Base-by-base conservation (phyloP, 2,329 filamentous ascomycete species). In the Cladophialophora carrionii region DNA sequence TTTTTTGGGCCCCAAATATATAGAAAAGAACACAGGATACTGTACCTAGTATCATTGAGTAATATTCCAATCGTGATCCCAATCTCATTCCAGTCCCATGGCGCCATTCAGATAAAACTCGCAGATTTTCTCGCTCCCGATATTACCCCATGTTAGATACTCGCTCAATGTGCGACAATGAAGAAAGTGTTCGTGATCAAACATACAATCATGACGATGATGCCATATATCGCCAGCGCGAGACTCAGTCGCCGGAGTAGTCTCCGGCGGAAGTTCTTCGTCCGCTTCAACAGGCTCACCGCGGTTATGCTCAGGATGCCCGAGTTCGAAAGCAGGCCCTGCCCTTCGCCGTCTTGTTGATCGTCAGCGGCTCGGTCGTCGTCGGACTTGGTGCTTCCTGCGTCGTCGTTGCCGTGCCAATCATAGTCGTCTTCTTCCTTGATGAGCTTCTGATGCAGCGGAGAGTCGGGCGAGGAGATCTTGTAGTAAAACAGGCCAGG, bases 401-500 rank as follows among this genome's bases (percentile, higher is more conserved):
- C 76, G 14, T 78, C 75, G 67, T 86, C 79, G 0, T 84, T 81
- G 43, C 85, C 85, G 1, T 81, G 82, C 20, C 78, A 80, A 8
- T 83, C 82, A 29, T 83, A 83, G 56, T 90, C 89, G 72, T 98
- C 95, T 70, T 97, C 92, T 73, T 95, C 92, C 76, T 98, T 98
- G 68, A 92, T 82, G 9, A 98, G 81, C 14, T 90, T 87, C 75
- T 96, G 94, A 72, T 97, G 92, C 68, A 94, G 87, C 31, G 88
- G 85, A 52, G 91, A 94, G 62, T 96, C 90, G 0, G 95, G 95
- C 26, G 91, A 88, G 12, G 92, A 96, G 66, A 99, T 98, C 78
- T 98, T 98, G 80, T 98, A 99, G 78, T 98, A 99, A 77, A 99
- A 99, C 3, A 99, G 79, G 0, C 95, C 95, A 0, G 95, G 95